A percentile compares a stretch with the other conserved stretches of the same genome.
Conservation (phyloP, 164 flowering plant species). For the Umbellularia californica region DNA sequence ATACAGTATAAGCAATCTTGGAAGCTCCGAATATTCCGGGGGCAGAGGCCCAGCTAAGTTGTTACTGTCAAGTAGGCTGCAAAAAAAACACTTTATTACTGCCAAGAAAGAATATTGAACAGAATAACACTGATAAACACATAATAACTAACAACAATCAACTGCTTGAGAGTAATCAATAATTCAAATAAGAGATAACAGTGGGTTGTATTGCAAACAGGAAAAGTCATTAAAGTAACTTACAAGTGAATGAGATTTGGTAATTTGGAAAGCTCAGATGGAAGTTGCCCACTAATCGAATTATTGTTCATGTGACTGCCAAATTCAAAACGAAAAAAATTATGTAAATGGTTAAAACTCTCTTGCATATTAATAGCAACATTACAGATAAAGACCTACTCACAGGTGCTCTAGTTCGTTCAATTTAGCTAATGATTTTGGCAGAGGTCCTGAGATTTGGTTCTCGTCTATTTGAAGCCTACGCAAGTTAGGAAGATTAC, state of each 20-base stretch:
- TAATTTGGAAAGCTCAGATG: constrained; percentile 54
- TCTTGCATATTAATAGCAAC: not conserved
- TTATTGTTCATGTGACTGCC: constrained; percentile 90
- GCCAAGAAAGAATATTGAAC: not conserved
- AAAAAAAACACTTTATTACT: constrained; percentile 14
- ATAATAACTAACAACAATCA: not conserved
- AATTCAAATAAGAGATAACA: not conserved
- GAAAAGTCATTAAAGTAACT: constrained; percentile 27
- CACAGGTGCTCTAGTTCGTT: constrained; percentile 57
- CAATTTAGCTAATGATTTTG: constrained; percentile 72
- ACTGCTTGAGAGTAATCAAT: not conserved
- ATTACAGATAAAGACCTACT: constrained; percentile 28
- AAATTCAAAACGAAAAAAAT: not conserved
- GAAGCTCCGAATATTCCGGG: constrained; percentile 61
- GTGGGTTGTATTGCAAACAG: not conserved
- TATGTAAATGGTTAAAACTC: not conserved
- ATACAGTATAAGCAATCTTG: constrained; percentile 70
- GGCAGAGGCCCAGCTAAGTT: constrained; percentile 88
- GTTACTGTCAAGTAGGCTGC: constrained; percentile 94
- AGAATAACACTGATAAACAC: constrained; percentile 4
- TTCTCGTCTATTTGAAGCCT: constrained; percentile 75
- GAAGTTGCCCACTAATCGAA: constrained; percentile 74
- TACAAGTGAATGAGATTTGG: constrained; percentile 69
- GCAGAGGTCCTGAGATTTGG: constrained; percentile 62
- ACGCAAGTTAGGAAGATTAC: constrained; percentile 49